Evolutionary conservation across 1,284 basidiomycete genomes (phyloP), one percentile per base, ranked within the genome.

Genomic region (Coniferiporia sulphurascens): DNA sequence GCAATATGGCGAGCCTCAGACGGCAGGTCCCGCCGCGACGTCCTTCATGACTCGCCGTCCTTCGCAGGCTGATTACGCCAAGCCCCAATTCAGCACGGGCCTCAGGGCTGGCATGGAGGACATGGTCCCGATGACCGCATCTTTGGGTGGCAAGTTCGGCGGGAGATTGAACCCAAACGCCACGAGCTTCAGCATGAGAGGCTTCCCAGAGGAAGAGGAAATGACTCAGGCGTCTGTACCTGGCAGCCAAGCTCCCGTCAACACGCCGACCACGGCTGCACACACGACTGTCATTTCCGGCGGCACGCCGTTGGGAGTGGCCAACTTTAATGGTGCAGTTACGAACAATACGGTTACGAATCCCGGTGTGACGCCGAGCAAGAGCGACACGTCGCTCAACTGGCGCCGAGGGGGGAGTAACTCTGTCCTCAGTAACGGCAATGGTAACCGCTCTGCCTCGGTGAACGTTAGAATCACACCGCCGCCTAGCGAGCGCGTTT

Each of bases 351-450:
- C 59, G 45, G 68, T 65, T 64, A 8, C 38, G 9, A 41, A 15
- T 8, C 66, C 69, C 55, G 70, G 66, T 34, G 66, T 63, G 55
- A 61, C 65, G 13, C 79, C 83, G 17, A 89, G 87, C 68, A 91
- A 90, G 73, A 89, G 89, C 3, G 89, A 92, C 67, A 72, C 80
- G 44, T 89, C 82, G 51, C 74, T 82, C 19, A 89, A 86, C 56
- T 92, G 89, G 89, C 81, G 89, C 67, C 86, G 90, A 52, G 80
- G 80, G 54, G 81, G 79, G 66, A 85, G 82, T 68, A 82, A 89
- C 71, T 88, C 87, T 17, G 83, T 85, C 19, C 76, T 89, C 59
- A 81, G 5, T 27, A 27, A 27, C 27, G 27, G 27, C 5, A 27
- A 76, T 61, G 81, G 79, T n/a, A 80, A 85, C 68, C 86, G 87